Evolutionary conservation across 371 early-diverging fungal genomes (phyloP), one percentile per base, ranked within the genome.

Genomic region (Haplosporangium sp.): DNA sequence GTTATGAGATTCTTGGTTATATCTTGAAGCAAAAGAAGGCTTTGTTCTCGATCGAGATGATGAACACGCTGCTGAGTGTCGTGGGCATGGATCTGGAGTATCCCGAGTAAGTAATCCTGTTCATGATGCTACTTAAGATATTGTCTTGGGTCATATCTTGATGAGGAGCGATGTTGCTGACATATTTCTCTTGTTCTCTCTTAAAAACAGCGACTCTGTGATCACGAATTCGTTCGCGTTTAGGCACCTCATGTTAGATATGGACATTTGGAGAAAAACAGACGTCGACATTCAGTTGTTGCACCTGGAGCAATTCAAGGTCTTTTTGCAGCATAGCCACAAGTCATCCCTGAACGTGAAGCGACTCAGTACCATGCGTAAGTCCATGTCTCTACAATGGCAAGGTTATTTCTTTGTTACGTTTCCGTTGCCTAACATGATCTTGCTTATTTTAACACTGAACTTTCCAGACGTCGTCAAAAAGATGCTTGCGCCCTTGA

Each of bases 211-310:
- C 23, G 87, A 89, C 47, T 86, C 91, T 9, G 82, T 87, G 5
- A 89, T 93, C 51, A 86, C 85, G 11, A 93, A 93, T 63, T 85
- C 89, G 18, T 82, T 88, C 38, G 92, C 92, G 0, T 90, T 89
- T 67, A 84, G 89, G 12, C 89, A 85, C 55, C 69, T 93, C 8
- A 83, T 93, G 67, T 62, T 93, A 53, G 92, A 94, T 58, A 87
- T 92, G 75, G 91, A 92, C 50, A 82, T 93, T 10, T 94, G 93
- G 93, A 85, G 86, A 58, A 85, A 85, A 69, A 86, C 91, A 6
- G 70, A 82, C 6, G 62, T 83, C 2, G 82, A 85, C 9, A 89
- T 93, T 1, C 93, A 94, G 67, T 73, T 83, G 47, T 84, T 87
- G 3, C 88, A 89, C 48, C 54, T 94, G 29, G 87, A 85, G 18